A percentile compares a stretch with the other conserved stretches of the same genome.
These are phyloP conservation scores for Prunus mume DNA, from an alignment of 306 rosid species.

Conservation along the genomic window DNA sequence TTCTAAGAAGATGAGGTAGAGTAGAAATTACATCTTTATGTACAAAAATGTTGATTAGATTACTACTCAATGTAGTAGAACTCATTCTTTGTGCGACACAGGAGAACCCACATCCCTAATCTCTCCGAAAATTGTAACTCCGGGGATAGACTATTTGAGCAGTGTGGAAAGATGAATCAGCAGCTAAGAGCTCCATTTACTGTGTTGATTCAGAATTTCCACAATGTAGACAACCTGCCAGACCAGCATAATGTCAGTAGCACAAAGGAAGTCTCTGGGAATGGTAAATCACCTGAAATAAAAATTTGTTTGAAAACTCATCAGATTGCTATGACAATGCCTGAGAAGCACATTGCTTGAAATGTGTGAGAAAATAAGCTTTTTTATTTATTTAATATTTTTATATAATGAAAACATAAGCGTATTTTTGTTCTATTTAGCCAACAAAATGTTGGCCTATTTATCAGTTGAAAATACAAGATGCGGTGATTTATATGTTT, in stretches of 20 bases:
- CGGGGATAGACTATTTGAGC: slow-evolving; percentile 62
- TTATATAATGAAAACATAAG: background rate
- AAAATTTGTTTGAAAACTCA: slow-evolving; percentile 13
- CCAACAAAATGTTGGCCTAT: slow-evolving; percentile 21
- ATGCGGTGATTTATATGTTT: slow-evolving; percentile 11
- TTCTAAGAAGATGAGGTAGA: slow-evolving; percentile 70
- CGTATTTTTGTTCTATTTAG: slow-evolving; percentile 1
- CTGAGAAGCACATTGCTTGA: background rate
- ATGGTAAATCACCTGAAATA: slow-evolving; percentile 47
- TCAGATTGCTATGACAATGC: slow-evolving; percentile 23
- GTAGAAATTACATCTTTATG: slow-evolving; percentile 8
- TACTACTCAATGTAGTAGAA: slow-evolving; percentile 13
- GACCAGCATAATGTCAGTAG: slow-evolving; percentile 44
- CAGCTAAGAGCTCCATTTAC: slow-evolving; percentile 74
- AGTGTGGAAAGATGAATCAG: slow-evolving; percentile 46
- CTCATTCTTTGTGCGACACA: slow-evolving; percentile 29
- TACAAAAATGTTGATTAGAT: slow-evolving; percentile 13
- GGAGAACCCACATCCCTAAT: slow-evolving; percentile 72
- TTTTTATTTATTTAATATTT: too few relatives aligned
- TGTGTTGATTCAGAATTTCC: slow-evolving; percentile 72
- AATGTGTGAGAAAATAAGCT: slow-evolving; percentile 17
- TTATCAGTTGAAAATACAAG: slow-evolving; percentile 5
- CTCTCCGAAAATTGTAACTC: slow-evolving; percentile 42
- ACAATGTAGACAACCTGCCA: slow-evolving; percentile 44
- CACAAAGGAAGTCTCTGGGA: slow-evolving; percentile 37